phyloP scores from a whole-genome alignment of 169 alveolate genomes.

The Plasmodium relictum region DNA sequence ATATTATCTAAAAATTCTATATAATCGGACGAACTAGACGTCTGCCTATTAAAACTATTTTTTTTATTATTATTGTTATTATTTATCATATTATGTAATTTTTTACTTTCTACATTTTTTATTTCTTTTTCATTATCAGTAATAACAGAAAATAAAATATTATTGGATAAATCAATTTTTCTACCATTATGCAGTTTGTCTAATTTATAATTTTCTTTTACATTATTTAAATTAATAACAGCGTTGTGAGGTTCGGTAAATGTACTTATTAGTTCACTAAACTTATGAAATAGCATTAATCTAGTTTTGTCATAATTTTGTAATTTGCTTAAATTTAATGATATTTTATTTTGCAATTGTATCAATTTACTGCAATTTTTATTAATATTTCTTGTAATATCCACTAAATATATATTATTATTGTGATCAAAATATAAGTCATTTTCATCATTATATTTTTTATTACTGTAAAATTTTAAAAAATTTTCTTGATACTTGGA shows the following conservation, averaged over 20 bases:
- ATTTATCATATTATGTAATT: not conserved
- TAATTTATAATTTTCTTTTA: not conserved
- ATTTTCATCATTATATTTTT: slow-evolving; percentile 9
- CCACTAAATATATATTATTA: slow-evolving; percentile 4
- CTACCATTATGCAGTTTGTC: not conserved
- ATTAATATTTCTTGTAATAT: slow-evolving; percentile 27
- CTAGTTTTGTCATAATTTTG: slow-evolving; percentile 16
- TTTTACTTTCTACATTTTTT: not conserved
- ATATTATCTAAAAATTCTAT: slow-evolving; percentile 12
- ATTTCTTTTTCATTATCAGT: slow-evolving; percentile 40
- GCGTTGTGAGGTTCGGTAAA: slow-evolving; percentile 38
- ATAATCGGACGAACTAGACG: not conserved
- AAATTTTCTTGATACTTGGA: slow-evolving; percentile 65
- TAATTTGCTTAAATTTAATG: not conserved
- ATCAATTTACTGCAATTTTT: slow-evolving; percentile 43
- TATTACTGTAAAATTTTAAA: slow-evolving; percentile 11
- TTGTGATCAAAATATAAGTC: slow-evolving; percentile 18
- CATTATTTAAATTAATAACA: slow-evolving; percentile 10
- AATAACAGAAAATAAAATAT: slow-evolving; percentile 38
- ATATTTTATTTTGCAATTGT: slow-evolving; percentile 56
- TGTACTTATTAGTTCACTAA: slow-evolving; percentile 22
- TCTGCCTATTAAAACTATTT: not conserved
- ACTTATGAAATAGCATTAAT: slow-evolving; percentile 17
- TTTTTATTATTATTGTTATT: slow-evolving; percentile 1
- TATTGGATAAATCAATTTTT: slow-evolving; percentile 27